Conservation (phyloP, 2,329 filamentous ascomycete genomes). For the Coniella lustricola region DNA sequence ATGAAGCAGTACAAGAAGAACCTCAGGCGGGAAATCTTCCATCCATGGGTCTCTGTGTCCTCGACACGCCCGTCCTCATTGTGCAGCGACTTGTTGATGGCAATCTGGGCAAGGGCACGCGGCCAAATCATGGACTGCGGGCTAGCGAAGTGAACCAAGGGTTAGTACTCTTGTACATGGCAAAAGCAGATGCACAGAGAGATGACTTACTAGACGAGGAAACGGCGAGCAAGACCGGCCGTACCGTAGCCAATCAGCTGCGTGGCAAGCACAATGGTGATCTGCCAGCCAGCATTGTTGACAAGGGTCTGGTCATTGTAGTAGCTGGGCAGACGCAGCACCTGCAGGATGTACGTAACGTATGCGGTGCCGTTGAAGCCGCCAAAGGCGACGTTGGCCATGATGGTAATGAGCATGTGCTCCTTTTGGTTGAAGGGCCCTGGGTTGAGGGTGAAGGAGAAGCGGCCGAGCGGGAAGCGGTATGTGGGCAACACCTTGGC, state of each 20-base stretch:
- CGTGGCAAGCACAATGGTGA: conserved; percentile 41
- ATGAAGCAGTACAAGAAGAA: conserved; percentile 38
- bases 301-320: conserved; percentile 47
- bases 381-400: conserved; percentile 46
- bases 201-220: conserved; percentile 37
- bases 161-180: too few species aligned
- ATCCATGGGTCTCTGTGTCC: conserved; percentile 30
- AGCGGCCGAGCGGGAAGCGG: conserved; percentile 40
- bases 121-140: conserved; percentile 48
- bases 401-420: conserved; percentile 51
- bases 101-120: conserved; percentile 37
- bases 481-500: conserved; percentile 44
- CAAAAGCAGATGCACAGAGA: background rate
- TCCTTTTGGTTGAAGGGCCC: conserved; percentile 54
- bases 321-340: conserved; percentile 28
- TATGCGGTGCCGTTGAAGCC: conserved; percentile 9
- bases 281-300: conserved; percentile 40
- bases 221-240: conserved; percentile 41
- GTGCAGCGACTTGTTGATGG: conserved; percentile 42
- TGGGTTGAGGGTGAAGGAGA: conserved; percentile 45
- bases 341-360: conserved; percentile 8
- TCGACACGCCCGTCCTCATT: conserved; percentile 28
- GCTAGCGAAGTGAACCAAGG: background rate
- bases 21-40: conserved; percentile 35
- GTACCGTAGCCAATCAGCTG: conserved; percentile 51